Evolutionary conservation across 768 basidiomycete genomes (phyloP).

Genomic region (Boletus vinaceobasis): DNA sequence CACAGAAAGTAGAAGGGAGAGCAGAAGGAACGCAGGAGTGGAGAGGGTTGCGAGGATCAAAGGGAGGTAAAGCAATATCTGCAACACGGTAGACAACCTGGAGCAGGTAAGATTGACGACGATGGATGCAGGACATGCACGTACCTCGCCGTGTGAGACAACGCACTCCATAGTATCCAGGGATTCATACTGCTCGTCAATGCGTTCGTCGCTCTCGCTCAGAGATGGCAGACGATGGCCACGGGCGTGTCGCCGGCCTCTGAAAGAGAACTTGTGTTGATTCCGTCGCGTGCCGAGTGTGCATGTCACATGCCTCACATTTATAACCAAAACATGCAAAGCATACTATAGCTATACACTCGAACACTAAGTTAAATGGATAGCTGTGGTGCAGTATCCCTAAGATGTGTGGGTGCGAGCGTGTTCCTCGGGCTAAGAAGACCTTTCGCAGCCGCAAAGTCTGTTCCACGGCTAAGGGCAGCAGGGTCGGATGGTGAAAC

Average conservation of each 20-base stretch:
- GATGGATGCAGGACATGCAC: conserved; percentile 5
- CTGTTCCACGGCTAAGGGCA: conserved; percentile 61
- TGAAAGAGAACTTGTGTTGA: background rate
- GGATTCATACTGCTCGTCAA: conserved; percentile 38
- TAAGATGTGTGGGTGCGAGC: conserved; percentile 19
- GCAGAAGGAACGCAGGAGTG: conserved; percentile 71
- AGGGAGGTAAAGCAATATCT: conserved; percentile 81
- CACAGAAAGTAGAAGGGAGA: conserved; percentile 71
- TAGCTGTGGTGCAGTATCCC: conserved; percentile 20
- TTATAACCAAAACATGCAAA: background rate
- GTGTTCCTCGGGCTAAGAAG: conserved; percentile 59
- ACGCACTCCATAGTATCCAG: conserved; percentile 64
- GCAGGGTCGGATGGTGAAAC: conserved; percentile 84
- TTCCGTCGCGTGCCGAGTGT: background rate
- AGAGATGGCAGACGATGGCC: background rate
- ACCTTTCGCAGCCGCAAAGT: conserved; percentile 89
- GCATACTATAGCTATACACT: conserved; percentile 5
- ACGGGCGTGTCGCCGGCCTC: background rate
- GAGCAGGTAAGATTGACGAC: conserved; percentile 3
- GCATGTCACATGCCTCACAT: conserved; percentile 6
- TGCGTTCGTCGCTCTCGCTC: conserved; percentile 2
- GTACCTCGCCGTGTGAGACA: conserved; percentile 63
- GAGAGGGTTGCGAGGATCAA: conserved; percentile 82
- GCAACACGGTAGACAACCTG: conserved; percentile 73
- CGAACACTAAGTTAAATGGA: conserved; percentile 13